These are phyloP conservation scores for Xylariales sp. DNA, from an alignment of 2,329 filamentous ascomycete genomes.

Conservation along the genomic window DNA sequence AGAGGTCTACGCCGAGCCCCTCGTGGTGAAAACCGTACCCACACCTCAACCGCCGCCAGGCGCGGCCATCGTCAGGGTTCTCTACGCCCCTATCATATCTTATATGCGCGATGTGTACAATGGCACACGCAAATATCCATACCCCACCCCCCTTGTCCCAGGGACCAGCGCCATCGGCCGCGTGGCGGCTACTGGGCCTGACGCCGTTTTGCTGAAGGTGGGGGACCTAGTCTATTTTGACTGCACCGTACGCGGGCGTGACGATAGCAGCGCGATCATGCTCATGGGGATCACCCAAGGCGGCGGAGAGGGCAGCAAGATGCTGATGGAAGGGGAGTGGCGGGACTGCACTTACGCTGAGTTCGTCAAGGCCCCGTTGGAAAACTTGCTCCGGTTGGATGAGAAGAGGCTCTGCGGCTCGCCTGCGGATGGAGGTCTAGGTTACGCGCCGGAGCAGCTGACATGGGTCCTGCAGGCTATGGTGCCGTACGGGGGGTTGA, in stretches of 20 bases:
- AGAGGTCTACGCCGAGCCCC: slow-evolving; percentile 18
- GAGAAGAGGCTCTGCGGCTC: slow-evolving; percentile 9
- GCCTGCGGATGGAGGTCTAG: slow-evolving; percentile 24
- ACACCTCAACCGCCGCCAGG: slow-evolving; percentile 18
- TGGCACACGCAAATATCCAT: slow-evolving; percentile 8
- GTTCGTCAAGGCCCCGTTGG: slow-evolving; percentile 12
- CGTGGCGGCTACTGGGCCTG: slow-evolving; percentile 6
- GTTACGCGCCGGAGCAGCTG: slow-evolving; percentile 39
- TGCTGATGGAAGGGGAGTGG: slow-evolving; percentile 7
- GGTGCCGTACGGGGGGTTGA: slow-evolving; percentile 41
- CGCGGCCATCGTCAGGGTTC: slow-evolving; percentile 17
- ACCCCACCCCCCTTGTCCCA: background rate
- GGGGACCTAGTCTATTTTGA: slow-evolving; percentile 27
- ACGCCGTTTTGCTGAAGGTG: slow-evolving; percentile 14
- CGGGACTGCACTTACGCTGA: slow-evolving; percentile 18
- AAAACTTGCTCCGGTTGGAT: slow-evolving; percentile 9
- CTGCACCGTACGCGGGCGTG: slow-evolving; percentile 12
- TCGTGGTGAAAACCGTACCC: slow-evolving; percentile 14
- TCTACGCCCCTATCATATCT: slow-evolving; percentile 18
- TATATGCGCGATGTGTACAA: slow-evolving; percentile 28
- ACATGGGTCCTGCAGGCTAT: slow-evolving; percentile 31
- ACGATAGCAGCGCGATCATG: slow-evolving; percentile 13
- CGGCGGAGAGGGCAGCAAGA: background rate
- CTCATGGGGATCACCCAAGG: background rate
- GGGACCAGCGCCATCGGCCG: slow-evolving; percentile 23